These are phyloP conservation scores for Globisporangium mamillatum DNA, from an alignment of 352 stramenopile genomes.

Conservation along the genomic window DNA sequence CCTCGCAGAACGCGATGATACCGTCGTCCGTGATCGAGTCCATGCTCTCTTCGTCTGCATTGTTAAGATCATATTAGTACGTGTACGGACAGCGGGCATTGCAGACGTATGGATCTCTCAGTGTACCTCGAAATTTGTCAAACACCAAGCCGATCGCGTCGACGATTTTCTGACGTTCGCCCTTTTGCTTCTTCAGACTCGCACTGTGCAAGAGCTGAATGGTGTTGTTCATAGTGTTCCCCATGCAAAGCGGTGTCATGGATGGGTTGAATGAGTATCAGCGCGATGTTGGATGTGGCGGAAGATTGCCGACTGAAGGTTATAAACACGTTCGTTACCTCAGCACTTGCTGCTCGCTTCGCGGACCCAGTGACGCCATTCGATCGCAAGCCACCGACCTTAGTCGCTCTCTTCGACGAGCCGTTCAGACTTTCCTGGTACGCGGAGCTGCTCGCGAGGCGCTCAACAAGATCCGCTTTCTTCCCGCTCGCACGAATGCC, in stretches of 20 bases:
- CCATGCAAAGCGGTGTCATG: background rate
- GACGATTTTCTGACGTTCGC: constrained; percentile 28
- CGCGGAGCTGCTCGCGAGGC: constrained; percentile 54
- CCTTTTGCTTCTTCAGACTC: constrained; percentile 58
- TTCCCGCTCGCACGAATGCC: constrained; percentile 66
- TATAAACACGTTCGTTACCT: background rate
- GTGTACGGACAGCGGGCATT: too few relatives aligned
- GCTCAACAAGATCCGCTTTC: constrained; percentile 76
- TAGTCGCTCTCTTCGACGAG: constrained; percentile 26
- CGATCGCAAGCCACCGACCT: constrained; percentile 6
- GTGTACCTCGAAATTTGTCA: constrained; percentile 57
- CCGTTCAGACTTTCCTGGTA: constrained; percentile 35
- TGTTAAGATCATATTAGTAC: background rate
- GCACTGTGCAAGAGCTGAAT: constrained; percentile 8
- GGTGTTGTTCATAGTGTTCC: background rate
- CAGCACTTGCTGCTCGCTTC: constrained; percentile 34
- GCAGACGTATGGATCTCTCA: too few relatives aligned
- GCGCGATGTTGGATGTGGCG: too few relatives aligned
- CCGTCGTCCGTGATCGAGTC: constrained; percentile 79
- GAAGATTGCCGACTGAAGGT: too few relatives aligned
- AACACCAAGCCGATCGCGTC: constrained; percentile 55
- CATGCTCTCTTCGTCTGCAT: constrained; percentile 55
- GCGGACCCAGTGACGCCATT: constrained; percentile 27
- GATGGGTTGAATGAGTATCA: background rate
- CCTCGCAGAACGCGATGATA: constrained; percentile 69